Evolutionary conservation across 1,284 basidiomycete species (phyloP).

Genomic region (Heterobasidion parviporum): DNA sequence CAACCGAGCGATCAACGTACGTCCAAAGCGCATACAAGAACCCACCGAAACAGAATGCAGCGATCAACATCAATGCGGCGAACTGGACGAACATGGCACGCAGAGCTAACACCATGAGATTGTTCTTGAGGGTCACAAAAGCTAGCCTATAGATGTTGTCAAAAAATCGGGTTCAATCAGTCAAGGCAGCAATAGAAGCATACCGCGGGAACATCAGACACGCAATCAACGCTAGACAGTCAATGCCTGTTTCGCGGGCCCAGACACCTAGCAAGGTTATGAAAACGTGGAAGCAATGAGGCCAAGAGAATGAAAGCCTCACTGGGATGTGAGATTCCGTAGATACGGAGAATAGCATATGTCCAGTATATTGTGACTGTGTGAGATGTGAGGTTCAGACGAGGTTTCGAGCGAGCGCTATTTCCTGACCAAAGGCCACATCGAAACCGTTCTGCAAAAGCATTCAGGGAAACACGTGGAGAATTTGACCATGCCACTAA

Average conservation of each 20-base stretch:
- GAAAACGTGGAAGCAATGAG: neutral
- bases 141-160: slow-evolving; percentile 45
- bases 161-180: neutral
- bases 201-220: slow-evolving; percentile 83
- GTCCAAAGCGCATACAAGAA: slow-evolving; percentile 91
- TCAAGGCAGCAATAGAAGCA: slow-evolving; percentile 7
- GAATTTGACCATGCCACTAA: slow-evolving; percentile 21
- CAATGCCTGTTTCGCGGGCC: slow-evolving; percentile 60
- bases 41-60: slow-evolving; percentile 82
- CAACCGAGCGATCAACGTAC: slow-evolving; percentile 33
- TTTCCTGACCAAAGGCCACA: slow-evolving; percentile 66
- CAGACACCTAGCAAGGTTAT: slow-evolving; percentile 34
- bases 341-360: slow-evolving; percentile 65
- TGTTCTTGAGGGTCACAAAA: slow-evolving; percentile 84
- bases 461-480: neutral
- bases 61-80: slow-evolving; percentile 75
- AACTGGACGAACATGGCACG: slow-evolving; percentile 81
- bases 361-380: slow-evolving; percentile 71
- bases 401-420: neutral
- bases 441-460: slow-evolving; percentile 78
- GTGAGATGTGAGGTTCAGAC: neutral
- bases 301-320: slow-evolving; percentile 13
- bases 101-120: slow-evolving; percentile 73
- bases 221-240: slow-evolving; percentile 72
- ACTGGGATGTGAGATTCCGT: slow-evolving; percentile 64